Evolutionary conservation across 495 filamentous ascomycete genomes (phyloP).

Genomic region (Xylona heveae): DNA sequence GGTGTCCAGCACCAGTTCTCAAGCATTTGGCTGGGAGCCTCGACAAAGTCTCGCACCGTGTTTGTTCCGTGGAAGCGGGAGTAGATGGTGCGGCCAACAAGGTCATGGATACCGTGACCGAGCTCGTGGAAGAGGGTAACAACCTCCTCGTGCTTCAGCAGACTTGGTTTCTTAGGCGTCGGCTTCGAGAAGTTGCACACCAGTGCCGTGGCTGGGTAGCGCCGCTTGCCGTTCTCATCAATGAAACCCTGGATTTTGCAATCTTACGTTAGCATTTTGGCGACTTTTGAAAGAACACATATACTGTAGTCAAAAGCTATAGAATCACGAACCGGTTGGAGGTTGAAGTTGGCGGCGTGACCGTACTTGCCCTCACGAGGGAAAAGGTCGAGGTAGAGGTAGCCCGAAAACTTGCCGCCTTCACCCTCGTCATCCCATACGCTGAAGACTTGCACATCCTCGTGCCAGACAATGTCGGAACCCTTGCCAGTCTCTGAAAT

Average conservation of each 20-base stretch:
- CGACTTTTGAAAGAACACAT: no score
- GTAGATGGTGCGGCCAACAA: conserved; percentile 41
- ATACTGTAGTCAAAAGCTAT: no score
- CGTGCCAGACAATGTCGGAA: conserved; percentile 47
- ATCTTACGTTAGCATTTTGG: no score
- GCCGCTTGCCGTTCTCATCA: conserved; percentile 31
- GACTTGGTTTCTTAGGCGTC: conserved; percentile 42
- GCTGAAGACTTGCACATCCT: conserved; percentile 45
- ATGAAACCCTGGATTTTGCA: conserved; percentile 36
- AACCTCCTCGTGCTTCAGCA: conserved; percentile 52
- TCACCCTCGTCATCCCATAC: conserved; percentile 49
- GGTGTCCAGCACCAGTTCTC: conserved; percentile 65
- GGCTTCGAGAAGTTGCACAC: conserved; percentile 57
- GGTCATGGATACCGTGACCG: conserved; percentile 56
- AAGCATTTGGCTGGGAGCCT: conserved; percentile 51
- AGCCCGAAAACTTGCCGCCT: conserved; percentile 45
- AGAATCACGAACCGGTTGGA: conserved; percentile 22
- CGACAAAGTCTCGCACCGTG: conserved; percentile 52
- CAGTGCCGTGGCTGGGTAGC: conserved; percentile 46
- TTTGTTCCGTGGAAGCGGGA: conserved; percentile 56
- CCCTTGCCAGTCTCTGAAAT: conserved; percentile 36
- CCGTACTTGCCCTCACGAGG: conserved; percentile 46
- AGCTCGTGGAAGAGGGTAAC: conserved; percentile 55
- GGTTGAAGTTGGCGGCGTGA: conserved; percentile 26
- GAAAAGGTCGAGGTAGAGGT: conserved; percentile 49